These are phyloP conservation scores for Neonectria coccinea DNA, from an alignment of 2,329 filamentous ascomycete species.

Conservation along the genomic window DNA sequence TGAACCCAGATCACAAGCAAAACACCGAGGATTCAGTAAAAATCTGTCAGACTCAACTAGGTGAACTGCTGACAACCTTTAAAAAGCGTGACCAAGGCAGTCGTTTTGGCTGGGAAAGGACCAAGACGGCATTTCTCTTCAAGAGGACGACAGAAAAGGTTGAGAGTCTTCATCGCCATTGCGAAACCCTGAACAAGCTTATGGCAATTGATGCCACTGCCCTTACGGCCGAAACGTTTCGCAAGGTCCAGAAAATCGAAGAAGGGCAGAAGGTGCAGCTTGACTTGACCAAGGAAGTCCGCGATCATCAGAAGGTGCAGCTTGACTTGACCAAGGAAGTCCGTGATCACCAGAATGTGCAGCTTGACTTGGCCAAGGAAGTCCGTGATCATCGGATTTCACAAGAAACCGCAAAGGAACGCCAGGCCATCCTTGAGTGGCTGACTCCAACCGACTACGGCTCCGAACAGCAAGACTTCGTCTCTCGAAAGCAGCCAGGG, in stretches of 20 bases:
- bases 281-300: neutral
- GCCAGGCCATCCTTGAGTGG: conserved; percentile 10
- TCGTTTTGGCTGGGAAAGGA: conserved; percentile 4
- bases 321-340: neutral
- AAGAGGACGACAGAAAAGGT: conserved; percentile 12
- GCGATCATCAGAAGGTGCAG: conserved; percentile 1
- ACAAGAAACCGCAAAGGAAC: neutral
- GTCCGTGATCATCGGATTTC: neutral
- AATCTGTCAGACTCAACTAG: conserved; percentile 1
- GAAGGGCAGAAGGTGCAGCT: conserved; percentile 10
- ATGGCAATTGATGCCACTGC: conserved; percentile 12
- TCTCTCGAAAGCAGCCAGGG: neutral
- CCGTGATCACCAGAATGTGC: neutral
- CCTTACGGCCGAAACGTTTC: conserved; percentile 6
- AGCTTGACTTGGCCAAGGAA: neutral
- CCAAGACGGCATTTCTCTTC: conserved; percentile 11
- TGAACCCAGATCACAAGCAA: neutral
- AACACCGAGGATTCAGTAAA: conserved; percentile 12
- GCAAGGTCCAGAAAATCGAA: neutral
- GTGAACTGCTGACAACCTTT: neutral
- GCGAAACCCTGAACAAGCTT: conserved; percentile 8
- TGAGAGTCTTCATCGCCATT: conserved; percentile 8
- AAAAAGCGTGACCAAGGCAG: conserved; percentile 4
- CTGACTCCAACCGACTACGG: conserved; percentile 1
- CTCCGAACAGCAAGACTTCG: conserved; percentile 16